phyloP scores from a whole-genome alignment of 2,329 filamentous ascomycete species.

The Neofusicoccum umdonicola region DNA sequence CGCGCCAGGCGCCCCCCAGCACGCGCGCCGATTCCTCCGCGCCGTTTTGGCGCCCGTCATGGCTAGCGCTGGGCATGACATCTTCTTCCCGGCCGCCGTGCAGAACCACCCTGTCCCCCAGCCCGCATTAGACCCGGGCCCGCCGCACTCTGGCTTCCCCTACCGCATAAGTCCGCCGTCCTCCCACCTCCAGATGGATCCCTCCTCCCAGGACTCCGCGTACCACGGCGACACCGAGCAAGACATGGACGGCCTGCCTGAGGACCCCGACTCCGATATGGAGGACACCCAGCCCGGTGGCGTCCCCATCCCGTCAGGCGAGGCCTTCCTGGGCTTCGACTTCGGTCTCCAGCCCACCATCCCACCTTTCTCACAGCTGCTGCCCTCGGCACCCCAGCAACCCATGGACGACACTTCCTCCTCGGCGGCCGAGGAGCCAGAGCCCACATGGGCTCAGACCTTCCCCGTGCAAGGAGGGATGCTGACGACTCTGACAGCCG shows the following conservation, averaged over 20 bases:
- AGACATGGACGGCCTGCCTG: conserved; percentile 3
- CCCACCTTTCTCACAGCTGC: neutral
- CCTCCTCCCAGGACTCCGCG: conserved; percentile 1
- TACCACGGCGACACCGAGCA: conserved; percentile 3
- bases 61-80: conserved; percentile 13
- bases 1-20: neutral
- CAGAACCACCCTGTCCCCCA: conserved; percentile 1
- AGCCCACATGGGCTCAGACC: neutral
- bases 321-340: neutral
- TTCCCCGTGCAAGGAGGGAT: neutral
- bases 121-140: neutral
- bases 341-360: neutral
- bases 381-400: neutral
- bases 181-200: neutral
- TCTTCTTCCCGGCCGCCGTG: neutral
- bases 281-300: conserved; percentile 17
- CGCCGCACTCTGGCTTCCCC: neutral
- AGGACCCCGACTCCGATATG: conserved; percentile 17
- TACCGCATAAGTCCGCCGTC: conserved; percentile 5
- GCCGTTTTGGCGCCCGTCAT: conserved; percentile 5
- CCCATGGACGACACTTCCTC: neutral
- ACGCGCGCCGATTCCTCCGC: neutral
- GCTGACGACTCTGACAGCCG: neutral
- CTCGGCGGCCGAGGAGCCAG: neutral
- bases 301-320: neutral